Base-by-base conservation (phyloP, 345 rosid species). In the Populus pruinosa region DNA sequence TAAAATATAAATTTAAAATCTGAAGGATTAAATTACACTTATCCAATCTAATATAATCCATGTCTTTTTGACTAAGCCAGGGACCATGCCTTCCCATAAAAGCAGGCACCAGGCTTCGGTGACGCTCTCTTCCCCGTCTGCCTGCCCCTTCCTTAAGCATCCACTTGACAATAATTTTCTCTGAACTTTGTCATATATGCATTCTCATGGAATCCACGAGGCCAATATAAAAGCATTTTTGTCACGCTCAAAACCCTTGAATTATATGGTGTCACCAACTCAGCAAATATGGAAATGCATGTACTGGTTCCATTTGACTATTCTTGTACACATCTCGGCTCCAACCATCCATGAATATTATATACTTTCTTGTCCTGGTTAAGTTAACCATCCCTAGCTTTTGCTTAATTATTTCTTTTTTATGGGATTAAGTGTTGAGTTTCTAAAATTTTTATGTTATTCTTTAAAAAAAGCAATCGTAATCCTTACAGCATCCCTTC, bases 281-380 rank as follows among this genome's bases (percentile, higher is more conserved):
- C 76, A 80, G 21, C 39, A 64, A 71, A 38, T 23, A 0, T 6
- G n/a, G 14, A 69, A 64, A 61, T 83, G 79, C 79, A 69, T 68
- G 67, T 13, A 73, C 77, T 56, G 65, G 33, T 67, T 70, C 78
- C 70, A 64, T 76, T 47, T 74, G 81, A 78, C 84, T 66, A 71
- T 78, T 44, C 61, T 72, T 5, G 0, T 0, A 33, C 36, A 33
- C 13, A 38, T 39, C 69, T 66, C 66, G 49, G 6, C 18, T 75
- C 36, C 41, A 27, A 31, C 65, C 9, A 4, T 33, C 20, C 62
- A 8, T 43, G 20, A 59, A 41, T 44, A 65, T 65, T 71, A 65
- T 64, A 8, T 25, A 25, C 20, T 33, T 61, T 16, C 35, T 13
- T 11, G 49, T 12, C 31, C 27, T 80, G 53, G 53, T 75, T 27